Evolutionary conservation across 2,329 filamentous ascomycete genomes (phyloP).

Genomic region (Aspergillaceae sp.): DNA sequence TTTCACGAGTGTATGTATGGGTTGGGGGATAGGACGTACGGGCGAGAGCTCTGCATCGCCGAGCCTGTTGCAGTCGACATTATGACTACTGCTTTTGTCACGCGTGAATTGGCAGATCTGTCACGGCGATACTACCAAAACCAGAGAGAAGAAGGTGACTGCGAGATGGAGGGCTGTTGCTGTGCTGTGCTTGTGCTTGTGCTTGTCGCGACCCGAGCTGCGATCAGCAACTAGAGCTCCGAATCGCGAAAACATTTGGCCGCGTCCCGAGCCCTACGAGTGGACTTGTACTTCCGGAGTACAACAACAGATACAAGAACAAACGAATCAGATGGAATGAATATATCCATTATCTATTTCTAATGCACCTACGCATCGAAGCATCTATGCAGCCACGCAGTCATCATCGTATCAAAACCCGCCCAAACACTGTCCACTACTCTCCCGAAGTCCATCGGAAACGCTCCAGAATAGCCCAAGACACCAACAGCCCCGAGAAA

Average conservation of each 20-base stretch:
- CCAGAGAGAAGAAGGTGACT: neutral
- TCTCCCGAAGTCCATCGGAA: neutral
- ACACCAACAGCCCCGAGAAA: neutral
- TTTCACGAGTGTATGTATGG: neutral
- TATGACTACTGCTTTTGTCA: constrained; percentile 1
- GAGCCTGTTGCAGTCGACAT: constrained; percentile 82
- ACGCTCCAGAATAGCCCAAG: neutral
- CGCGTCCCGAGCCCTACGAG: constrained; percentile 10
- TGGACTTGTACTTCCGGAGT: too few relatives aligned
- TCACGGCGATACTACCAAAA: too few relatives aligned
- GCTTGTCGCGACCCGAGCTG: constrained; percentile 2
- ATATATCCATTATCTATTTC: too few relatives aligned
- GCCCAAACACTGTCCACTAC: neutral
- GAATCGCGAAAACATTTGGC: constrained; percentile 22
- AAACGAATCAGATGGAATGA: too few relatives aligned
- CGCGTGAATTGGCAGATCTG: neutral
- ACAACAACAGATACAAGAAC: too few relatives aligned
- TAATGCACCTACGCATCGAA: too few relatives aligned
- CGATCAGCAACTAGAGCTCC: constrained; percentile 1
- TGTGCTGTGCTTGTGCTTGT: neutral
- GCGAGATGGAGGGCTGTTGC: neutral
- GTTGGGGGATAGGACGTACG: constrained; percentile 34
- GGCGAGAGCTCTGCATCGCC: constrained; percentile 66
- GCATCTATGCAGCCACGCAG: too few relatives aligned
- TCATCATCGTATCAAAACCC: neutral